These are phyloP conservation scores for Trichoderma oligosporum DNA, from an alignment of 2,329 filamentous ascomycete species.

Conservation along the genomic window DNA sequence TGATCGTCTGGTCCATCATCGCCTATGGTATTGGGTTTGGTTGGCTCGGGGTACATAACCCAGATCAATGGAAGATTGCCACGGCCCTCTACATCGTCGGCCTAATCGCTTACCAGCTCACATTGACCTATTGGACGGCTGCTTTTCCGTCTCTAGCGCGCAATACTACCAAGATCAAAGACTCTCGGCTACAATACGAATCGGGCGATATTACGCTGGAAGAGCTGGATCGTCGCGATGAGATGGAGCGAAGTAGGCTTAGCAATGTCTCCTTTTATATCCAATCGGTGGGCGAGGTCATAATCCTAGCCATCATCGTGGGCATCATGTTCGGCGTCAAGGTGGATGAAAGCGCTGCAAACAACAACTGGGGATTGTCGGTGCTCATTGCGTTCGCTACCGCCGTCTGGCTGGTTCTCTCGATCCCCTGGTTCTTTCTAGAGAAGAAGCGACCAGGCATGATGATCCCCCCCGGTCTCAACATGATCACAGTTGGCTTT, in stretches of 20 bases:
- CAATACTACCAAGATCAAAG: conserved; percentile 34
- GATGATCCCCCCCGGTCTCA: conserved; percentile 36
- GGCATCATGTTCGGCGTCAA: conserved; percentile 59
- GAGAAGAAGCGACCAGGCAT: conserved; percentile 62
- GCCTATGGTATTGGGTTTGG: conserved; percentile 63
- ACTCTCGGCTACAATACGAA: conserved; percentile 32
- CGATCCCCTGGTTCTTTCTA: conserved; percentile 63
- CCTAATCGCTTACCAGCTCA: conserved; percentile 63
- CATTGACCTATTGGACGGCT: conserved; percentile 65
- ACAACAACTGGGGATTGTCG: conserved; percentile 64
- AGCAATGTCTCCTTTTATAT: conserved; percentile 62
- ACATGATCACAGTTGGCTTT: conserved; percentile 56
- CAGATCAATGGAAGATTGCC: conserved; percentile 56
- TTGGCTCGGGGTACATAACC: conserved; percentile 62
- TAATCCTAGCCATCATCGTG: conserved; percentile 62
- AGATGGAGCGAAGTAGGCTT: conserved; percentile 59
- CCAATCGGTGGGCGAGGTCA: conserved; percentile 58
- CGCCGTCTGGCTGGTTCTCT: conserved; percentile 60
- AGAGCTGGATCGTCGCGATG: conserved; percentile 59
- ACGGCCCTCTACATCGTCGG: conserved; percentile 64
- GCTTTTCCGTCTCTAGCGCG: conserved; percentile 45
- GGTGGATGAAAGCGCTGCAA: conserved; percentile 54
- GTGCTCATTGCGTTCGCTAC: conserved; percentile 64
- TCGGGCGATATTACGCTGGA: conserved; percentile 50
- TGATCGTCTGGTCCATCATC: conserved; percentile 57